phyloP scores from a whole-genome alignment of 2,329 filamentous ascomycete species.

The Fusarium xylarioides region DNA sequence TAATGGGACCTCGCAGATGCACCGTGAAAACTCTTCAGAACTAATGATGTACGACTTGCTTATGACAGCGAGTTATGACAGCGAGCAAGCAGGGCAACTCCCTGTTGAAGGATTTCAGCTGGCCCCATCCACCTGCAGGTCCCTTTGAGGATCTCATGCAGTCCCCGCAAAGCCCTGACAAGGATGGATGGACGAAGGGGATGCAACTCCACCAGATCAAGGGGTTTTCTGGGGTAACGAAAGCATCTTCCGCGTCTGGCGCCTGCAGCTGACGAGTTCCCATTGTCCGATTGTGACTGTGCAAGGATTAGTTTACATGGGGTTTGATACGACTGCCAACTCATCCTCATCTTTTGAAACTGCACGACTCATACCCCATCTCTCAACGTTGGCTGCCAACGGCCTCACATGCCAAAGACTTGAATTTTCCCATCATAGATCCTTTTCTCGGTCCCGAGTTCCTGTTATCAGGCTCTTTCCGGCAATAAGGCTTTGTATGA shows the following conservation, averaged over 20 bases:
- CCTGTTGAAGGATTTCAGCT: neutral
- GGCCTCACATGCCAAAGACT: neutral
- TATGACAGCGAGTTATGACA: neutral
- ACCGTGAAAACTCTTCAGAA: constrained; percentile 3
- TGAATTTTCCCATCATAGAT: neutral
- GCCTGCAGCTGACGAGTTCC: neutral
- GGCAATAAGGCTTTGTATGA: neutral
- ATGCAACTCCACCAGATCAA: constrained; percentile 8
- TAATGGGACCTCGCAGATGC: neutral
- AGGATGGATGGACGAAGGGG: constrained; percentile 28
- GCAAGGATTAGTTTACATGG: neutral
- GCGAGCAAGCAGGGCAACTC: neutral
- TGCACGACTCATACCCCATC: neutral
- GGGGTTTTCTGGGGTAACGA: constrained; percentile 15
- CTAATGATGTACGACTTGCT: neutral
- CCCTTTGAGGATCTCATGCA: neutral
- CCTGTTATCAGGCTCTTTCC: neutral
- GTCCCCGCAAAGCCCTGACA: constrained; percentile 21
- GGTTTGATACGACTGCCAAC: neutral
- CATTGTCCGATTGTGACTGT: neutral
- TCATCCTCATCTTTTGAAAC: neutral
- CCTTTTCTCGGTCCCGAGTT: neutral
- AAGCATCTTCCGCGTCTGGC: neutral
- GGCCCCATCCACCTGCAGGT: neutral
- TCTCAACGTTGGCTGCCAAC: neutral